A percentile compares a stretch with the other conserved stretches of the same genome.
Conservation (phyloP, 805 yeast species). For the Lipomyces starkeyi region DNA sequence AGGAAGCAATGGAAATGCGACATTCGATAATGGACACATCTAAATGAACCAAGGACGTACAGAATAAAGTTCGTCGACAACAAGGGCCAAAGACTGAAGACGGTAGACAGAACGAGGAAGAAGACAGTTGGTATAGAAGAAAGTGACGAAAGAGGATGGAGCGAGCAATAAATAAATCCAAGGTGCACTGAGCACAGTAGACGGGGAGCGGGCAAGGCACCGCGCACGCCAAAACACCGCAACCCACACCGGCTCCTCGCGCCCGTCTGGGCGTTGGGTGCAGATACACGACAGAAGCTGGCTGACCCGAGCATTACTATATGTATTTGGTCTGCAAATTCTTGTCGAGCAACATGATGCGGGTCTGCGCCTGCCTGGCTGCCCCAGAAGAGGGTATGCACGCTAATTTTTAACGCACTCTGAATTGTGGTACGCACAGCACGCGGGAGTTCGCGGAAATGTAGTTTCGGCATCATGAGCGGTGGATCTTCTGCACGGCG, state of each 20-base stretch:
- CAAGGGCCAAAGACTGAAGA: not conserved
- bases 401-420: not conserved
- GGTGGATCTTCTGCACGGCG: not conserved
- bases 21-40: not conserved
- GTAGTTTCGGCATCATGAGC: not conserved
- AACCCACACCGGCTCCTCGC: not conserved
- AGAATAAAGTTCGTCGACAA: not conserved
- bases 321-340: too few species aligned
- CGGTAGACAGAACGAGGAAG: not conserved
- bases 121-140: not conserved
- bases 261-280: too few species aligned
- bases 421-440: not conserved
- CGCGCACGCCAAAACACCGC: not conserved
- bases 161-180: constrained; percentile 12
- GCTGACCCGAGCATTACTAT: too few species aligned
- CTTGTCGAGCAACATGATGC: too few species aligned
- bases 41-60: not conserved
- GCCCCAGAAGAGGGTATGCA: not conserved
- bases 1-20: not conserved
- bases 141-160: constrained; percentile 1
- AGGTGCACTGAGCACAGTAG: not conserved
- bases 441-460: not conserved
- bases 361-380: not conserved
- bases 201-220: not conserved
- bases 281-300: too few species aligned